Conservation (phyloP, 805 yeast genomes). For the Metschnikowia lachancei region DNA sequence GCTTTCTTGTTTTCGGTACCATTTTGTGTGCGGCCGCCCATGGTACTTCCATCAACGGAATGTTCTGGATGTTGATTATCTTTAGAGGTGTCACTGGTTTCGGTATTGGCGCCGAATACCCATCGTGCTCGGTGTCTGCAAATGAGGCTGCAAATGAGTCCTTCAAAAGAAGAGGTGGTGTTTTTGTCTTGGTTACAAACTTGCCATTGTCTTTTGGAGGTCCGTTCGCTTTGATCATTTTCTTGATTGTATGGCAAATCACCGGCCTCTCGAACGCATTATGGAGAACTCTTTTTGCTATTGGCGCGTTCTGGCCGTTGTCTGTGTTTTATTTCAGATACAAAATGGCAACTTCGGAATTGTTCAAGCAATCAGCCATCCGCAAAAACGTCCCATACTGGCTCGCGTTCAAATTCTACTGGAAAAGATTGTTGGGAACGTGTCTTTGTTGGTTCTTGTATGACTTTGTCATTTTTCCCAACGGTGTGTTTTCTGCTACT, state of each 20-base stretch:
- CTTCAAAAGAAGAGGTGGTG: conserved; percentile 60
- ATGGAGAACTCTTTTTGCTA: conserved; percentile 70
- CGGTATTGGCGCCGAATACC: conserved; percentile 78
- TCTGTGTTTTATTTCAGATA: conserved; percentile 68
- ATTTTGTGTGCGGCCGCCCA: conserved; percentile 68
- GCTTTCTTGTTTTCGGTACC: conserved; percentile 61
- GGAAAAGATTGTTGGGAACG: conserved; percentile 67
- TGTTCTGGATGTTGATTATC: conserved; percentile 78
- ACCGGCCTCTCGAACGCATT: conserved; percentile 49
- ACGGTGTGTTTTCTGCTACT: conserved; percentile 64
- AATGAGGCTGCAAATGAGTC: conserved; percentile 74
- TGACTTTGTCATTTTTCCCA: conserved; percentile 79
- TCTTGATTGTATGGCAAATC: conserved; percentile 64
- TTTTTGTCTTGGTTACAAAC: conserved; percentile 65
- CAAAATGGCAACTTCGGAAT: conserved; percentile 63
- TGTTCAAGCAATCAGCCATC: conserved; percentile 65
- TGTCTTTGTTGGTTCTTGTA: conserved; percentile 77
- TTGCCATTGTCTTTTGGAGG: conserved; percentile 74
- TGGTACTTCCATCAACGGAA: conserved; percentile 55
- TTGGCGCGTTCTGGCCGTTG: conserved; percentile 67
- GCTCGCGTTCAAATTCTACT: conserved; percentile 62
- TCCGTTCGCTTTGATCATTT: conserved; percentile 68
- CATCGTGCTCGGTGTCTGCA: conserved; percentile 65
- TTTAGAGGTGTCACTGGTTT: conserved; percentile 73
- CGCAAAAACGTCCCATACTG: conserved; percentile 49